Evolutionary conservation across 2,329 filamentous ascomycete genomes (phyloP), one percentile per base, ranked within the genome.

Genomic region (Clarireedia hainanense): DNA sequence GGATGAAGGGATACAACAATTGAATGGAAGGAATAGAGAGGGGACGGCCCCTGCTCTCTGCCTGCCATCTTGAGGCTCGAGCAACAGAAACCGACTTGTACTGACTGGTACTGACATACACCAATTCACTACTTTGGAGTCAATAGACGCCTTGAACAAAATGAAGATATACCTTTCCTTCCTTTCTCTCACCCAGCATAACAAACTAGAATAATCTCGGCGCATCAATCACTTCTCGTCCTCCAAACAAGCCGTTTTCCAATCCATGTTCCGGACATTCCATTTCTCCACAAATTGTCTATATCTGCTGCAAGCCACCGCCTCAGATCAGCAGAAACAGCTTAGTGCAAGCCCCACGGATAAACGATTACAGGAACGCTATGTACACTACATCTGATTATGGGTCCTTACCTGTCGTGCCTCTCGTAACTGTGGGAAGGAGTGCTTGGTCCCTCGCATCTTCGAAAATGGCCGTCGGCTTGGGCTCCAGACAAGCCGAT

Each of bases 401-500:
- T 42, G 39, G 15, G 17, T 42, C 17, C 39, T 6, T n/a, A 42
- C 15, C 39, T 15, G 15, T 42, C 30, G 30, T 42, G 17, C 39
- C 15, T 42, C 4, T 42, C 15, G 34, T 48, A 27, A 42, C 55
- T 30, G 40, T 60, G 7, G 60, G 60, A 39, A 56, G 61, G n/a
- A 54, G 51, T 17, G 52, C 53, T 24, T 65, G 63, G 65, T 61
- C 57, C n/a, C 55, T 61, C 40, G 55, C 63, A 60, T 59, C 63
- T 37, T 57, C 59, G 37, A 65, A 62, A 47, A 68, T 69, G 66
- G 63, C 65, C 20, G 57, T 69, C 20, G 61, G 61, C 54, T 54
- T 65, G 42, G 66, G 62, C 45, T 58, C 65, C 24, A 59, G 66
- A 53, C 65, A 68, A 50, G 65, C 67, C 26, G 84, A 87, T 65